phyloP scores from a whole-genome alignment of 352 stramenopile species.

The Globisporangium mamillatum region DNA sequence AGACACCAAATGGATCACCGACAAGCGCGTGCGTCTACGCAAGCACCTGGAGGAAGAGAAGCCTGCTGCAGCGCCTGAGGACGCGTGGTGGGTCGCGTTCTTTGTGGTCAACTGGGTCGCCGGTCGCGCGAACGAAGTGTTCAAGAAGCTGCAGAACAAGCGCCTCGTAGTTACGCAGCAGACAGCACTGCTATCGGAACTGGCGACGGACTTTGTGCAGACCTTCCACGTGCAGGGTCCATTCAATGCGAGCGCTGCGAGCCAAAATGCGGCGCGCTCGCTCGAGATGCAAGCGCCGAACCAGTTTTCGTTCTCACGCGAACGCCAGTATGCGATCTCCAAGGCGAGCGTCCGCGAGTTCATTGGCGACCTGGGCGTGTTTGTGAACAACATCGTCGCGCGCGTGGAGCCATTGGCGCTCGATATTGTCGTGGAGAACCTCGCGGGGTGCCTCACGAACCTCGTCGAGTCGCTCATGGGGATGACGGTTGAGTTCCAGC shows the following conservation, averaged over 20 bases:
- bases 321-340: slow-evolving; percentile 29
- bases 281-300: background rate
- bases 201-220: slow-evolving; percentile 27
- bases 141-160: slow-evolving; percentile 31
- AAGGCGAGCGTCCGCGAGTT: slow-evolving; percentile 37
- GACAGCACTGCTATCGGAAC: slow-evolving; percentile 19
- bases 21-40: slow-evolving; percentile 49
- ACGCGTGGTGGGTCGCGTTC: slow-evolving; percentile 63
- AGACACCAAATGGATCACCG: slow-evolving; percentile 48
- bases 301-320: slow-evolving; percentile 18
- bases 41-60: slow-evolving; percentile 37
- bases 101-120: slow-evolving; percentile 51
- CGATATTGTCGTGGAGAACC: slow-evolving; percentile 25
- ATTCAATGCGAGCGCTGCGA: background rate
- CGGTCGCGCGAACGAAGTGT: slow-evolving; percentile 29
- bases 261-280: slow-evolving; percentile 5
- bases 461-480: slow-evolving; percentile 25
- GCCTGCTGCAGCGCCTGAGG: slow-evolving; percentile 22
- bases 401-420: slow-evolving; percentile 23
- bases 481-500: slow-evolving; percentile 17
- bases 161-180: slow-evolving; percentile 19
- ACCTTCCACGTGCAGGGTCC: slow-evolving; percentile 36
- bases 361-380: slow-evolving; percentile 38
- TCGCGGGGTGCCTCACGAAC: slow-evolving; percentile 25
- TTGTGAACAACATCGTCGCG: slow-evolving; percentile 33